Evolutionary conservation across 177 flowering plant species (phyloP).

Genomic region (Tripterygium wilfordii): DNA sequence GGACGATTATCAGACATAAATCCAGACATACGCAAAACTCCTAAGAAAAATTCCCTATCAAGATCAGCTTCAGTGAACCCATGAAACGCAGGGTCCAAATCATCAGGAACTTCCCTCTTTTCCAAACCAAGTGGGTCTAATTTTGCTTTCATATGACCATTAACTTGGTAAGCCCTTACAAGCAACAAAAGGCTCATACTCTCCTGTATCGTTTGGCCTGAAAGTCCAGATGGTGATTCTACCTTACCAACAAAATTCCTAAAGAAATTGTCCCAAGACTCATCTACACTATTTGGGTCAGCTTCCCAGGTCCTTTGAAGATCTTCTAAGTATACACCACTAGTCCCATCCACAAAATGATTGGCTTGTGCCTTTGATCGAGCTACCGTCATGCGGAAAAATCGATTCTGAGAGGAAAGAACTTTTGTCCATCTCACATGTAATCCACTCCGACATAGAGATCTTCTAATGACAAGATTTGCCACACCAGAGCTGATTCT

Average conservation of each 20-base stretch:
- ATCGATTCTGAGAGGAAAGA: constrained; percentile 26
- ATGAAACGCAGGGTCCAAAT: constrained; percentile 62
- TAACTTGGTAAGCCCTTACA: constrained; percentile 91
- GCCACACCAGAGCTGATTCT: constrained; percentile 48
- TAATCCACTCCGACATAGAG: constrained; percentile 27
- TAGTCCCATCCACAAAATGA: constrained; percentile 86
- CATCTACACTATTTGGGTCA: constrained; percentile 90
- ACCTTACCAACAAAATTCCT: constrained; percentile 92
- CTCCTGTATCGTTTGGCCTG: constrained; percentile 95
- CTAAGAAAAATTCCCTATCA: constrained; percentile 80
- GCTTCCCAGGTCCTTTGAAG: constrained; percentile 93
- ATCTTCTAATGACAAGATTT: constrained; percentile 44
- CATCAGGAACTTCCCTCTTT: constrained; percentile 59
- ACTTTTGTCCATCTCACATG: constrained; percentile 23
- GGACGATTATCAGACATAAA: constrained; percentile 88
- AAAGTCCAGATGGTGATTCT: constrained; percentile 76
- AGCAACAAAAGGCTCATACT: constrained; percentile 87
- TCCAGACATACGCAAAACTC: constrained; percentile 85
- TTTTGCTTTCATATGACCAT: constrained; percentile 90
- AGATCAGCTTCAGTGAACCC: constrained; percentile 86
- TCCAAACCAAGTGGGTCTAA: constrained; percentile 82
- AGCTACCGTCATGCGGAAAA: constrained; percentile 44
- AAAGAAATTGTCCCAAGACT: constrained; percentile 96
- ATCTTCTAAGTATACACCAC: constrained; percentile 90
- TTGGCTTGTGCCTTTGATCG: constrained; percentile 62